A percentile compares a stretch with the other conserved stretches of the same genome.
phyloP scores from a whole-genome alignment of 2,329 filamentous ascomycete genomes.

The Fusarium sororula region DNA sequence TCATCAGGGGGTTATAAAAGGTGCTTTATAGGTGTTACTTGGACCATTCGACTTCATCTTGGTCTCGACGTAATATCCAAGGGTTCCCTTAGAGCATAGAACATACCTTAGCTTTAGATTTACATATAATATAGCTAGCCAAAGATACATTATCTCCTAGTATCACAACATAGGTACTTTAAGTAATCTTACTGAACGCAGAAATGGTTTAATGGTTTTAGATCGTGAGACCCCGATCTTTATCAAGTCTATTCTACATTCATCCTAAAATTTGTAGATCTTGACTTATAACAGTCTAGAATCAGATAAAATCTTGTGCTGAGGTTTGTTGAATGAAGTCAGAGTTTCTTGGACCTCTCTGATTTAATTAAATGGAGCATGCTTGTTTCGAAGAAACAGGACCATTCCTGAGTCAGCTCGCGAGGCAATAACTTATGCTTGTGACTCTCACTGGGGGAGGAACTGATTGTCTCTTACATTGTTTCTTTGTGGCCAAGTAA shows the following conservation, averaged over 20 bases:
- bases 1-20: neutral
- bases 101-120: neutral
- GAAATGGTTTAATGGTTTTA: neutral
- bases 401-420: conserved; percentile 8
- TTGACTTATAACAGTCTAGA: neutral
- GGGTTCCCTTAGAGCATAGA: neutral
- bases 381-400: neutral
- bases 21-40: neutral
- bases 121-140: neutral
- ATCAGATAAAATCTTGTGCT: neutral
- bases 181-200: neutral
- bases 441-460: neutral
- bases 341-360: neutral
- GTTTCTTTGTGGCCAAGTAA: neutral
- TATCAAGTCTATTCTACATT: neutral
- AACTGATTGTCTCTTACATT: conserved; percentile 1
- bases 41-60: neutral
- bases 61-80: neutral
- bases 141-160: neutral
- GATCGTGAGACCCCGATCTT: neutral
- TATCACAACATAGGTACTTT: neutral
- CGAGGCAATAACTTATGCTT: neutral
- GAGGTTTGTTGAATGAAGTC: neutral
- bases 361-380: conserved; percentile 6
- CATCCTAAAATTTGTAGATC: neutral